A percentile compares a stretch with the other conserved stretches of the same genome.
phyloP scores from a whole-genome alignment of 306 rosid species.

The Carpinus viminea region DNA sequence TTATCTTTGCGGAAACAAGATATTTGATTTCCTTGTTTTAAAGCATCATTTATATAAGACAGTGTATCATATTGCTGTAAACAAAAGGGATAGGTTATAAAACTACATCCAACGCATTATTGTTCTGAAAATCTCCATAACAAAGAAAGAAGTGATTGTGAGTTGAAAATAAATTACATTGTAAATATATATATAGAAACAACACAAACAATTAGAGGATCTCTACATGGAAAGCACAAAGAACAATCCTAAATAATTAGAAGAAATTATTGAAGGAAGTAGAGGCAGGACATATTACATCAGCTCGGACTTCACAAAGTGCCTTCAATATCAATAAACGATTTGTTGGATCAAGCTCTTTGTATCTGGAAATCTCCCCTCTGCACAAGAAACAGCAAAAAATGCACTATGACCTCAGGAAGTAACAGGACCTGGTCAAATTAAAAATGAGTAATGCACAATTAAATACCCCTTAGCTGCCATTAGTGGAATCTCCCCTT shows the following conservation, averaged over 20 bases:
- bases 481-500: conserved; percentile 75
- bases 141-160: neutral
- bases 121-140: neutral
- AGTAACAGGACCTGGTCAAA: conserved; percentile 3
- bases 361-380: conserved; percentile 68
- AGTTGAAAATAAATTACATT: conserved; percentile 4
- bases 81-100: conserved; percentile 23
- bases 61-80: conserved; percentile 75
- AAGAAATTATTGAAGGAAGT: conserved; percentile 15
- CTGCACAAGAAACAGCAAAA: conserved; percentile 51
- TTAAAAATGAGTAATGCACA: conserved; percentile 10
- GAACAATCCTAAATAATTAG: conserved; percentile 7
- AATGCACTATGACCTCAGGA: conserved; percentile 5
- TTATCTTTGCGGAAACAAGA: conserved; percentile 68
- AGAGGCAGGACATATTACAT: conserved; percentile 42
- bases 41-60: conserved; percentile 62
- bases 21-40: conserved; percentile 70
- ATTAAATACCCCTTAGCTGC: conserved; percentile 70
- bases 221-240: conserved; percentile 5
- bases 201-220: conserved; percentile 8
- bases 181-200: neutral
- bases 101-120: neutral
- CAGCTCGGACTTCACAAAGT: conserved; percentile 88
- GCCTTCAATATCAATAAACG: conserved; percentile 77
- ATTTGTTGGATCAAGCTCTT: conserved; percentile 63